phyloP scores from a whole-genome alignment of 2,329 filamentous ascomycete genomes.

The Penicillium sp. region DNA sequence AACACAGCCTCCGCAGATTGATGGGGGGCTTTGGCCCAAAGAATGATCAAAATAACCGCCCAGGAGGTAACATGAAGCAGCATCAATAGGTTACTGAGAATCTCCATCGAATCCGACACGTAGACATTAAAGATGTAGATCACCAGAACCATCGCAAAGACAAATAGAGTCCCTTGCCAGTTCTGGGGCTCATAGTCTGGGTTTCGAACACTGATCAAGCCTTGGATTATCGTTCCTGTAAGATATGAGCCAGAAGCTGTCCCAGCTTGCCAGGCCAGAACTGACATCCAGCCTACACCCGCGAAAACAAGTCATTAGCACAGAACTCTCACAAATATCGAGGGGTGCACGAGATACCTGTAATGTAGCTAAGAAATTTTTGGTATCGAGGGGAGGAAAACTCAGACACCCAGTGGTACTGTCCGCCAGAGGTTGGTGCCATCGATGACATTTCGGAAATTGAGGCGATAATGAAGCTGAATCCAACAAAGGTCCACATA shows the following conservation, averaged over 20 bases:
- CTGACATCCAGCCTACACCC: conserved; percentile 48
- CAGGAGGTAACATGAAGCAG: conserved; percentile 39
- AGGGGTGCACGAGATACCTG: conserved; percentile 30
- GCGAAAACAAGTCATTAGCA: too few species aligned
- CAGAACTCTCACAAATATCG: too few species aligned
- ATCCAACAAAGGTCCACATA: conserved; percentile 58
- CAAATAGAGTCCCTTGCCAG: conserved; percentile 48
- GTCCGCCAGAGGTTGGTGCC: conserved; percentile 57
- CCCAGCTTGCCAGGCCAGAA: conserved; percentile 51
- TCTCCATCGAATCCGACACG: conserved; percentile 28
- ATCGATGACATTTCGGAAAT: conserved; percentile 63
- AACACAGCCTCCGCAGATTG: conserved; percentile 30
- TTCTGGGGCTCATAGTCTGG: conserved; percentile 23
- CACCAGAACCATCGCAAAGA: conserved; percentile 49
- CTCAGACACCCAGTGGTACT: conserved; percentile 60
- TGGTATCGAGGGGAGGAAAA: conserved; percentile 51
- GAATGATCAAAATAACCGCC: conserved; percentile 29
- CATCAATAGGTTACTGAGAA: conserved; percentile 36
- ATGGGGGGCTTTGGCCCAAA: conserved; percentile 33
- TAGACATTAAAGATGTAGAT: conserved; percentile 53
- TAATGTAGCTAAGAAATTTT: conserved; percentile 55
- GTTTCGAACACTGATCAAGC: conserved; percentile 31
- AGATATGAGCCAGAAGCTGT: conserved; percentile 45
- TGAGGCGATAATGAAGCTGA: conserved; percentile 58
- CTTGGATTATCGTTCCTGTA: conserved; percentile 35